phyloP scores from a whole-genome alignment of 306 rosid species.

The Ormosia semicastrata region DNA sequence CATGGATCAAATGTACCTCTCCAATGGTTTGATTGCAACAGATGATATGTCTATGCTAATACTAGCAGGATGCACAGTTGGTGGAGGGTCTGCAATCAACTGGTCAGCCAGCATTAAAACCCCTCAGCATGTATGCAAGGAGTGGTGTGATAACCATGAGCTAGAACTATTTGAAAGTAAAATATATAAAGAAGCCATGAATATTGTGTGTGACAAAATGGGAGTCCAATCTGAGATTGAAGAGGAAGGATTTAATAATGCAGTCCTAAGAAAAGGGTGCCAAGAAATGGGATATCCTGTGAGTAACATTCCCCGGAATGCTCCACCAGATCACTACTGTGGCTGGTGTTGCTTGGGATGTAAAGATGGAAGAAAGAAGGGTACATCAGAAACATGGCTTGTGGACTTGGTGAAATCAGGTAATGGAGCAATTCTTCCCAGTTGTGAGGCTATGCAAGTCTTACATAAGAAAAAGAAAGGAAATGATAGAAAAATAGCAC shows the following conservation, averaged over 20 bases:
- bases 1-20: conserved; percentile 70
- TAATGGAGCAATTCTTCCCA: conserved; percentile 68
- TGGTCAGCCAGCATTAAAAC: conserved; percentile 74
- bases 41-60: conserved; percentile 50
- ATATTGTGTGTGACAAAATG: conserved; percentile 68
- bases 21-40: conserved; percentile 56
- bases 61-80: conserved; percentile 81
- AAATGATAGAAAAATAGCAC: conserved; percentile 33
- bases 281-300: conserved; percentile 67
- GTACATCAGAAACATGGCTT: conserved; percentile 78
- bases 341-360: conserved; percentile 91
- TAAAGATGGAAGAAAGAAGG: conserved; percentile 71
- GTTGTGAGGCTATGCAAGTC: conserved; percentile 59
- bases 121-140: conserved; percentile 58
- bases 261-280: conserved; percentile 72
- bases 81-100: conserved; percentile 81
- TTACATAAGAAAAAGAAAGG: conserved; percentile 46
- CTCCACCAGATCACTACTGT: conserved; percentile 64
- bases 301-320: conserved; percentile 60
- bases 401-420: conserved; percentile 73
- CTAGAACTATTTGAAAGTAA: conserved; percentile 60
- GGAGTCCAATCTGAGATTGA: conserved; percentile 61
- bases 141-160: conserved; percentile 54
- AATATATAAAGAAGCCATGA: conserved; percentile 62
- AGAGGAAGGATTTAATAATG: conserved; percentile 75